These are phyloP conservation scores for Calocera viscosa DNA, from an alignment of 768 basidiomycete genomes.

Conservation along the genomic window DNA sequence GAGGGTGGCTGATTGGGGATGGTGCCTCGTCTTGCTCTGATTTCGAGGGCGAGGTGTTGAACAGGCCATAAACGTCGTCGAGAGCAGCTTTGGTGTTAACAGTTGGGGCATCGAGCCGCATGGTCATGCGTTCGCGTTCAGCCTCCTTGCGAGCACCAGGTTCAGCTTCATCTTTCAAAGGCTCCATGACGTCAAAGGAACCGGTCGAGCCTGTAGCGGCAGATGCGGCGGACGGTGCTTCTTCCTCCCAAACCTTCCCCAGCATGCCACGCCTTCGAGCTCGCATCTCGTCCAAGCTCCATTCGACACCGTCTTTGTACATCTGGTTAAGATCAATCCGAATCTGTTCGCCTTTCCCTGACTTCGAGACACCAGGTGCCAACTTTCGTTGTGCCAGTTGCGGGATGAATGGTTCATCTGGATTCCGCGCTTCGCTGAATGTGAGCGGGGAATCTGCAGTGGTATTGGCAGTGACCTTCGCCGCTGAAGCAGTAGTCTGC, in stretches of 20 bases:
- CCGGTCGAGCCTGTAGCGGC: neutral
- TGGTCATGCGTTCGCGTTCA: neutral
- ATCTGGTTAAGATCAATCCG: slow-evolving; percentile 52
- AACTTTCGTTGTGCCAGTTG: neutral
- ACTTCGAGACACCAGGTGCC: neutral
- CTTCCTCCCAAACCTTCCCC: slow-evolving; percentile 10
- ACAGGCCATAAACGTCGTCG: slow-evolving; percentile 90
- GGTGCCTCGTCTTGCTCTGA: neutral
- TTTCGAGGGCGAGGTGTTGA: slow-evolving; percentile 70
- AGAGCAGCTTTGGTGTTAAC: slow-evolving; percentile 95
- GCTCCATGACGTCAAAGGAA: neutral
- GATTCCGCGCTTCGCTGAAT: neutral
- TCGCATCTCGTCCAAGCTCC: slow-evolving; percentile 59
- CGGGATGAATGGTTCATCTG: slow-evolving; percentile 11
- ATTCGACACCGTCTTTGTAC: slow-evolving; percentile 67
- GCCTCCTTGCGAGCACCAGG: neutral
- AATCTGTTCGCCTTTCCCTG: slow-evolving; percentile 27
- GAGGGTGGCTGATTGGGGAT: neutral
- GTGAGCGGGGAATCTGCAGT: neutral
- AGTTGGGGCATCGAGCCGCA: slow-evolving; percentile 39
- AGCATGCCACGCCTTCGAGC: slow-evolving; percentile 21
- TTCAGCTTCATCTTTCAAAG: neutral
- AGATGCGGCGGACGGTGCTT: slow-evolving; percentile 5
- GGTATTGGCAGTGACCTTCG: neutral
- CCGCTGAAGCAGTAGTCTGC: neutral